Conservation (phyloP, 2,329 filamentous ascomycete species). For the Calonectria hongkongensis region DNA sequence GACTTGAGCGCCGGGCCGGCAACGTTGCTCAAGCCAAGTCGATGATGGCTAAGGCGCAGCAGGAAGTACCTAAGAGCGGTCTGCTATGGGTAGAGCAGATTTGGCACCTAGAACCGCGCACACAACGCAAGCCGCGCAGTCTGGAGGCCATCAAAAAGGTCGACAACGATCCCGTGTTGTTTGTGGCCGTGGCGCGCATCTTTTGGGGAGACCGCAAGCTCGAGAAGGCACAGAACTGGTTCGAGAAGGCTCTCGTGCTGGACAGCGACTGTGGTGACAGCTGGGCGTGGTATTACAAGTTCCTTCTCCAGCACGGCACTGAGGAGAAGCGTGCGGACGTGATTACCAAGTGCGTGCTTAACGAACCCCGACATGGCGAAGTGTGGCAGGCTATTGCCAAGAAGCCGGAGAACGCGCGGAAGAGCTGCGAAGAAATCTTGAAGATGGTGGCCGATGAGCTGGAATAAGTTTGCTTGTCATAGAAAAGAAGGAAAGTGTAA, state of each 20-base stretch:
- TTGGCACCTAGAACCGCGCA: constrained; percentile 93
- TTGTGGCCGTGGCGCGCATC: constrained; percentile 93
- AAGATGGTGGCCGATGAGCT: constrained; percentile 80
- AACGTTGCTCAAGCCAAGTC: constrained; percentile 90
- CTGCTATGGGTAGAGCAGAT: constrained; percentile 96
- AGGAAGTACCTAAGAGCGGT: constrained; percentile 92
- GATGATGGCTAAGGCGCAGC: constrained; percentile 93
- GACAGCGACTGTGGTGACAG: constrained; percentile 92
- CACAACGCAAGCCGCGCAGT: constrained; percentile 92
- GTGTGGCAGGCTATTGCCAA: constrained; percentile 92
- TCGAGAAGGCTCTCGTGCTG: constrained; percentile 93
- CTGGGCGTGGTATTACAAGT: constrained; percentile 99
- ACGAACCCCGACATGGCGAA: constrained; percentile 94
- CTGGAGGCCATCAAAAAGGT: constrained; percentile 98
- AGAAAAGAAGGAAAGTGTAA: constrained; percentile 14
- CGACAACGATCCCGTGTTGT: constrained; percentile 91
- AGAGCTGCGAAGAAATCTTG: constrained; percentile 86
- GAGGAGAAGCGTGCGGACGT: constrained; percentile 94
- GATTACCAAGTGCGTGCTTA: constrained; percentile 84
- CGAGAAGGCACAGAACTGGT: constrained; percentile 97
- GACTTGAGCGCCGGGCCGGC: constrained; percentile 90
- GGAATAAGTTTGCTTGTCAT: constrained; percentile 50
- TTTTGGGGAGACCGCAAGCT: constrained; percentile 96
- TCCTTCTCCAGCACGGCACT: constrained; percentile 92
- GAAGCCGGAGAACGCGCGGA: constrained; percentile 86